These are phyloP conservation scores for Selaginella tamariscina DNA, from an alignment of 75 land plant genomes.

Conservation along the genomic window DNA sequence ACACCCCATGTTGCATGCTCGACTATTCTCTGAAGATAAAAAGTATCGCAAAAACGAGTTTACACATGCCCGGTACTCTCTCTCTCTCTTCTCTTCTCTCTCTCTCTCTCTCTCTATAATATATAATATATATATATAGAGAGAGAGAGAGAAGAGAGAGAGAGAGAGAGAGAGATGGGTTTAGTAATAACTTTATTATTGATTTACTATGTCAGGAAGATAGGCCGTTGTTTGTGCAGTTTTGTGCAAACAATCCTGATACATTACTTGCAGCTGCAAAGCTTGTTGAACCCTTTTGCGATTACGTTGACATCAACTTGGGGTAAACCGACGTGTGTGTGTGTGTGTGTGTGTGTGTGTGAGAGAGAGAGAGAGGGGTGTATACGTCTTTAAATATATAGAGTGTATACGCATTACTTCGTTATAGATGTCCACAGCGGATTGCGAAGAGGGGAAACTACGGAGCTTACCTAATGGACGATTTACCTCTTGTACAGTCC, in stretches of 20 bases:
- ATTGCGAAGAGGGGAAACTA: slow-evolving; percentile 4
- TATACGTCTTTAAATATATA: background rate
- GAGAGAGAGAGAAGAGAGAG: no score
- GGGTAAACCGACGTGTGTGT: background rate
- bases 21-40: slow-evolving; percentile 2
- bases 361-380: background rate
- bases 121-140: no score
- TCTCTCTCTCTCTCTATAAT: no score
- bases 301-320: slow-evolving; percentile 6
- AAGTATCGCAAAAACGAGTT: slow-evolving; percentile 2
- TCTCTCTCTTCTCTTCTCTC: background rate
- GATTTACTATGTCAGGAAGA: background rate
- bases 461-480: slow-evolving; percentile 1
- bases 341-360: background rate
- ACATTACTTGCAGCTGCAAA: slow-evolving; percentile 11
- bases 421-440: slow-evolving; percentile 1
- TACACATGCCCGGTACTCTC: slow-evolving; percentile 9
- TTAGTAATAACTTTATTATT: no score
- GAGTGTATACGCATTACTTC: background rate
- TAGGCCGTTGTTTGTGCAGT: slow-evolving; percentile 2
- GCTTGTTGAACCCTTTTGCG: slow-evolving; percentile 8
- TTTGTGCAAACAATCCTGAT: slow-evolving; percentile 8
- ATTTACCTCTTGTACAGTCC: background rate
- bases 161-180: no score
- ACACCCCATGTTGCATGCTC: slow-evolving; percentile 8